Evolutionary conservation across 257 asterid species (phyloP), one percentile per base, ranked within the genome.

Genomic region (Gentiana dahurica): DNA sequence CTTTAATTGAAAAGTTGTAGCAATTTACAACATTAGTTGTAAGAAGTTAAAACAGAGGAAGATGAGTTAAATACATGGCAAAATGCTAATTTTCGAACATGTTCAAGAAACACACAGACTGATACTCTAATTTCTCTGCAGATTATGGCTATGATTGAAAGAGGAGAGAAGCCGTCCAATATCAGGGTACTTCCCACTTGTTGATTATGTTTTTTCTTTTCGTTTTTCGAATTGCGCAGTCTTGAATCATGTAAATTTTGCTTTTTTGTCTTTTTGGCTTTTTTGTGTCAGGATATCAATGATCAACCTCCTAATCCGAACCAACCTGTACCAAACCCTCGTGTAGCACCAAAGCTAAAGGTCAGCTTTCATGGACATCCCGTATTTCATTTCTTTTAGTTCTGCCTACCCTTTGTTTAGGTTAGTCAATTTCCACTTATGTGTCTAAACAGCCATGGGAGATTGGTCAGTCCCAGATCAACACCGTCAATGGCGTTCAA

Each of bases 271-370:
- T 39, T 38, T 59, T 24, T 24, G 24, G 24, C 24, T 24, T 52
- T 64, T 8, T 54, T 44, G 57, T 73, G 47, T 68, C 86, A 88
- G 99, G 99, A 85, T 51, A 80, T 85, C 68, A 81, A 85, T 65
- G 97, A 92, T 69, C 84, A 87, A 61, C 94, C 99, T 41, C 97
- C 97, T 36, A 88, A 91, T 77, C 97, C 97, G 12, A 75, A 83
- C 69, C 98, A 85, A 61, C 88, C 94, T 1, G 70, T 91, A 51
- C 68, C 97, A 53, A 83, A 77, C 69, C 85, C 95, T 41, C 87
- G 86, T 41, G 1, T 77, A 50, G 79, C 81, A 10, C 90, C 95
- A 36, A 78, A 68, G 80, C 87, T 89, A 53, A 85, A 92, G 99
- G 99, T 92, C 75, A 64, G 68, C 10, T 10, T 45, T 61, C 45